A percentile compares a stretch with the other conserved stretches of the same genome.
Evolutionary conservation across 306 rosid species (phyloP).

Genomic region (Citrullus amarus): DNA sequence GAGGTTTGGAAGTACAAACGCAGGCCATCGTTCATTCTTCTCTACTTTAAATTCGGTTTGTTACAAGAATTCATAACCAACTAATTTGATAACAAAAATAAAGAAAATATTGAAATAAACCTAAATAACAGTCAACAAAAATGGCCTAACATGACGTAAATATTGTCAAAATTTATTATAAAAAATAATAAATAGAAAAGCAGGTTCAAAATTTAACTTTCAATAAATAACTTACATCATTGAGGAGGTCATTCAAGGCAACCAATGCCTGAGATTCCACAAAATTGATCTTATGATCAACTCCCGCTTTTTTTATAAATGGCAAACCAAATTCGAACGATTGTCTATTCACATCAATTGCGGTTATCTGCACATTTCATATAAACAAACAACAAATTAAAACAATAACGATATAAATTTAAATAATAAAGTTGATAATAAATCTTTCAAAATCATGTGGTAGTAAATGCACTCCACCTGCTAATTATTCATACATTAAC

Average conservation of each 20-base stretch:
- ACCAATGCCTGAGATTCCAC: constrained; percentile 26
- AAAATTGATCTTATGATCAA: constrained; percentile 44
- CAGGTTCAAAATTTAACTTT: neutral
- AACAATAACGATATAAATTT: neutral
- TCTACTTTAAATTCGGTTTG: too few relatives aligned
- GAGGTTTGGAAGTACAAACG: too few relatives aligned
- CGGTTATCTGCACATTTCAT: constrained; percentile 21
- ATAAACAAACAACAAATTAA: neutral
- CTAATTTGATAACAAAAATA: too few relatives aligned
- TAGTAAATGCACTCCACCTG: neutral
- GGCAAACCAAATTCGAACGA: constrained; percentile 38
- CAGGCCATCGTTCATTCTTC: too few relatives aligned
- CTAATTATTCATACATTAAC: neutral
- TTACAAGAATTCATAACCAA: too few relatives aligned
- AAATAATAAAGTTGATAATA: too few relatives aligned
- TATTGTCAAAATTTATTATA: neutral
- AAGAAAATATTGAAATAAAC: too few relatives aligned
- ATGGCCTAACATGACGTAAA: too few relatives aligned
- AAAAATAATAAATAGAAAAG: neutral
- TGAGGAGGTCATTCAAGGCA: constrained; percentile 22
- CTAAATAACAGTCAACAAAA: too few relatives aligned
- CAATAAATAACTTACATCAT: constrained; percentile 20
- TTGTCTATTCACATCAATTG: constrained; percentile 29
- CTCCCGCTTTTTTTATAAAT: constrained; percentile 39
- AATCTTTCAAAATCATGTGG: neutral